Evolutionary conservation across 2,329 filamentous ascomycete genomes (phyloP).

Genomic region (Fusarium luffae): DNA sequence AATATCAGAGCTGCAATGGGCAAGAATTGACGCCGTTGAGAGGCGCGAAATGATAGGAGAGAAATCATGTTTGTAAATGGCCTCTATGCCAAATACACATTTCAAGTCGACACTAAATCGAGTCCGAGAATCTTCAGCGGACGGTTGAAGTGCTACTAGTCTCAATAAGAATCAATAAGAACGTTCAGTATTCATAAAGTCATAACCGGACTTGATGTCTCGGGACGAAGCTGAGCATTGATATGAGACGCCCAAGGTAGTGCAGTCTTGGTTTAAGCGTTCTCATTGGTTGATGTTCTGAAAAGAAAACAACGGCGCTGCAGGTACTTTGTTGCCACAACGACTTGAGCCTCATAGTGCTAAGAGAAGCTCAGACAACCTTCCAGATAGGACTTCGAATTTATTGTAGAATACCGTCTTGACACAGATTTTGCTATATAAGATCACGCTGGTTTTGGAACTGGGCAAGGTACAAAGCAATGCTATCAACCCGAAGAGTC

Average conservation of each 20-base stretch:
- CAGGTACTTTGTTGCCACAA: conserved; percentile 29
- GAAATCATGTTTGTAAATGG: conserved; percentile 42
- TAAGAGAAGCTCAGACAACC: not conserved
- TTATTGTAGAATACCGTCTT: not conserved
- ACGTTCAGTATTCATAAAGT: not conserved
- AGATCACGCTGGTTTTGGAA: not conserved
- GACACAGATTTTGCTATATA: not conserved
- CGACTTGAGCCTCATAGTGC: conserved; percentile 12
- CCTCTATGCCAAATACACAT: conserved; percentile 18
- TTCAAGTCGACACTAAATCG: not conserved
- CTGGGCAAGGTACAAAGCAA: not conserved
- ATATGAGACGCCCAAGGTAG: conserved; percentile 1
- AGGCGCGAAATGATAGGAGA: conserved; percentile 40
- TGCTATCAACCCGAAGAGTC: not conserved
- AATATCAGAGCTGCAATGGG: conserved; percentile 51
- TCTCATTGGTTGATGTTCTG: conserved; percentile 13
- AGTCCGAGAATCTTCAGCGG: too few species aligned
- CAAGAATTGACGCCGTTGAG: conserved; percentile 54
- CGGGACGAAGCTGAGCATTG: conserved; percentile 3
- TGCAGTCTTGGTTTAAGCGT: not conserved
- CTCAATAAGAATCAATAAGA: not conserved
- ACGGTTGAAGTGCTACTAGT: not conserved
- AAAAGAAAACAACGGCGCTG: conserved; percentile 29
- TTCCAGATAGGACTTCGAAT: not conserved
- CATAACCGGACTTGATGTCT: not conserved